These are phyloP conservation scores for Colletotrichum endophyticum DNA, from an alignment of 2,329 filamentous ascomycete species.

Conservation along the genomic window DNA sequence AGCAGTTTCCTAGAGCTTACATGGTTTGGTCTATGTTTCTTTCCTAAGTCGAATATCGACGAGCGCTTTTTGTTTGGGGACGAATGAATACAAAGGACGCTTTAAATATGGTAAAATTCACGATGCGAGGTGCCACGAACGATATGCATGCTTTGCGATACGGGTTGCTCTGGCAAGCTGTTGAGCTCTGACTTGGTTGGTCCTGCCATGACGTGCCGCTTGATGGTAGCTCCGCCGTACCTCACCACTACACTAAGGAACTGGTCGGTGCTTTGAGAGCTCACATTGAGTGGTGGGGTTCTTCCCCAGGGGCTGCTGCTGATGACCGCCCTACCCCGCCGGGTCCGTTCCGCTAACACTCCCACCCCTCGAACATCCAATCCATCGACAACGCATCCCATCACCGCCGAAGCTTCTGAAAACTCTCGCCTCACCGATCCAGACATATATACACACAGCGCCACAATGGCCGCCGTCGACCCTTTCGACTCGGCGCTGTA, in stretches of 20 bases:
- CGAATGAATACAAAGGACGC: not conserved
- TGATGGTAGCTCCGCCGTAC: not conserved
- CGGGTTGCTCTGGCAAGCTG: not conserved
- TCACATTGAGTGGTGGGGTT: conserved; percentile 5
- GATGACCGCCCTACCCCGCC: not conserved
- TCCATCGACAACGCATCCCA: not conserved
- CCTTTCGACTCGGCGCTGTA: conserved; percentile 81
- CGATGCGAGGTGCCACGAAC: not conserved
- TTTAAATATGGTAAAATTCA: not conserved
- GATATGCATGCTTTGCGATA: not conserved
- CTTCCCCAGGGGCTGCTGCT: not conserved
- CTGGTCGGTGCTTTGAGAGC: conserved; percentile 9
- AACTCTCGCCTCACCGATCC: not conserved
- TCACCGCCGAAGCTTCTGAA: not conserved
- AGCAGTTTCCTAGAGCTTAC: conserved; percentile 22
- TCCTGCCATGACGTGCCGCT: not conserved
- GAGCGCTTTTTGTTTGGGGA: not conserved
- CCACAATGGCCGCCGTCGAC: conserved; percentile 59
- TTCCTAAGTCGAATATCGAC: not conserved
- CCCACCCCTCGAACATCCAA: not conserved
- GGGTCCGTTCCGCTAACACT: not conserved
- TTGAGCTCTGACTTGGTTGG: not conserved
- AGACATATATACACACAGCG: not conserved
- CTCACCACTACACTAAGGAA: not conserved
- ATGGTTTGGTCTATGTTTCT: conserved; percentile 16